phyloP scores from a whole-genome alignment of 1,284 basidiomycete species.

The Cryptococcus sp. region DNA sequence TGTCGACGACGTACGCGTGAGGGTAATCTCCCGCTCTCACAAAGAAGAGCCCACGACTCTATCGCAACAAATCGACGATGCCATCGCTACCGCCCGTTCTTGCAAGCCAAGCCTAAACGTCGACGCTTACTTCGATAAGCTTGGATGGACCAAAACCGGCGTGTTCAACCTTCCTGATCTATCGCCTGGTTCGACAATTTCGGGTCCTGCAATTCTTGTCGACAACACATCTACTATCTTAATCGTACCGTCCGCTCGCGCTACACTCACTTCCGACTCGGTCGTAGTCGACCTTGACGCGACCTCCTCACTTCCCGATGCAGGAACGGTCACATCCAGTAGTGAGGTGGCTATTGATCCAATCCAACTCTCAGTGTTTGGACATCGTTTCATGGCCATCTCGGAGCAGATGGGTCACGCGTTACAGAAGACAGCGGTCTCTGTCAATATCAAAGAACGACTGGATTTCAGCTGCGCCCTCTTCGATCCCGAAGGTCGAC shows the following conservation, averaged over 20 bases:
- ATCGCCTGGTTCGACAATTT: slow-evolving; percentile 27
- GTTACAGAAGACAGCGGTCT: slow-evolving; percentile 57
- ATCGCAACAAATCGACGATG: not conserved
- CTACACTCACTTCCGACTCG: slow-evolving; percentile 32
- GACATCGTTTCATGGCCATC: slow-evolving; percentile 56
- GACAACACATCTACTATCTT: slow-evolving; percentile 47
- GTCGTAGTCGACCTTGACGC: slow-evolving; percentile 24
- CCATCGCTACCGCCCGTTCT: not conserved
- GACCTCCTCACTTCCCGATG: slow-evolving; percentile 10
- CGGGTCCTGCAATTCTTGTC: slow-evolving; percentile 42
- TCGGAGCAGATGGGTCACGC: slow-evolving; percentile 58
- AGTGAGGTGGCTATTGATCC: slow-evolving; percentile 12
- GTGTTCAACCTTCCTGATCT: slow-evolving; percentile 12
- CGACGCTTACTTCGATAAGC: slow-evolving; percentile 18
- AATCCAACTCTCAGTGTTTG: slow-evolving; percentile 54
- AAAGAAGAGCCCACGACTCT: not conserved
- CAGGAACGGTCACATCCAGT: too few relatives aligned
- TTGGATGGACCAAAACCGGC: slow-evolving; percentile 6
- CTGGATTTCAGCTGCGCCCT: slow-evolving; percentile 54
- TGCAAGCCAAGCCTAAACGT: not conserved
- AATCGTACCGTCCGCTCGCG: slow-evolving; percentile 27
- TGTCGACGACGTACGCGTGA: slow-evolving; percentile 27
- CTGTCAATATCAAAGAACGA: slow-evolving; percentile 46
- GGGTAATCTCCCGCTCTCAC: not conserved
- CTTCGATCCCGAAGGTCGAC: slow-evolving; percentile 51